Conservation (phyloP, 257 asterid genomes). For the Solanum microdontum region DNA sequence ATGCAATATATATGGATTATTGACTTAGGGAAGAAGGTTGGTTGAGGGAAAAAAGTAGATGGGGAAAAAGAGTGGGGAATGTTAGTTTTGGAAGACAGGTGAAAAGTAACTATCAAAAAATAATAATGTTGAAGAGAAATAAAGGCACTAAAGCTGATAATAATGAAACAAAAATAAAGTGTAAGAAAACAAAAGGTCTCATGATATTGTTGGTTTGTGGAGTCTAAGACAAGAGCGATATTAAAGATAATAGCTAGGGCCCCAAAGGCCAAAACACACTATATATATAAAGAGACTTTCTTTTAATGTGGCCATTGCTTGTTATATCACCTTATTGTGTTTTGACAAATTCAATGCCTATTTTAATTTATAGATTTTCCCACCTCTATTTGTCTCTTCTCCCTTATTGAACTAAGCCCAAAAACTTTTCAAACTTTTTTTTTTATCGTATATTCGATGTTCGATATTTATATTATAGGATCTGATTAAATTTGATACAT, state of each 20-base stretch:
- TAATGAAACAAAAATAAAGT: background rate
- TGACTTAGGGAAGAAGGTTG: conserved; percentile 6
- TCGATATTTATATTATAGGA: background rate
- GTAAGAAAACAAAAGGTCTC: background rate
- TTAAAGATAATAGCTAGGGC: background rate
- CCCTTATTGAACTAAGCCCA: background rate
- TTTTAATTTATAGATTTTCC: background rate
- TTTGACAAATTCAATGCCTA: background rate
- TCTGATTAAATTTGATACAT: background rate
- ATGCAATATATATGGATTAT: background rate
- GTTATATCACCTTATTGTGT: conserved; percentile 1
- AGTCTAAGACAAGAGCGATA: background rate
- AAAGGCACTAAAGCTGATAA: background rate
- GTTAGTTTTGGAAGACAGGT: conserved; percentile 12
- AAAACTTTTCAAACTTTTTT: background rate
- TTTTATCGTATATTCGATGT: accelerated
- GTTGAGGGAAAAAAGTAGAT: conserved; percentile 14
- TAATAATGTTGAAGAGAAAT: background rate
- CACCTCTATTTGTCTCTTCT: conserved; percentile 34
- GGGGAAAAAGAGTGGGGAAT: background rate
- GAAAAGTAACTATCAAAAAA: conserved; percentile 13
- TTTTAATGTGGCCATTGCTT: conserved; percentile 6
- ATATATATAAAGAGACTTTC: conserved; percentile 6
- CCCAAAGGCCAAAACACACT: background rate
- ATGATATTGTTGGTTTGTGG: background rate